Evolutionary conservation across 345 rosid species (phyloP).

Genomic region (Salix udensis): DNA sequence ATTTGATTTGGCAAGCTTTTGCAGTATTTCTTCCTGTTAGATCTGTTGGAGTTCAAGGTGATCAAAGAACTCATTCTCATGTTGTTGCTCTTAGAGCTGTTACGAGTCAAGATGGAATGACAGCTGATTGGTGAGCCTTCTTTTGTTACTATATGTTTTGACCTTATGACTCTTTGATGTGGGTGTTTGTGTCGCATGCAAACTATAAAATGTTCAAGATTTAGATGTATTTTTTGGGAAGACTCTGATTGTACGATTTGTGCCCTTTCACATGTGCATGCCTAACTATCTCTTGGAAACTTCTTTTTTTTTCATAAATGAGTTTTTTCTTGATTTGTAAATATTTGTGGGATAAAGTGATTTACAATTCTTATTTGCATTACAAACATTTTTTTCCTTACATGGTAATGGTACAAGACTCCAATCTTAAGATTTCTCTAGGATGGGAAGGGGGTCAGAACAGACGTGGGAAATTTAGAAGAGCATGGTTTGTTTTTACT

Average conservation of each 20-base stretch:
- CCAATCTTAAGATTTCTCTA: not conserved
- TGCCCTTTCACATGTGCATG: not conserved
- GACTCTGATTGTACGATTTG: not conserved
- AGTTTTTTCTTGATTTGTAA: not conserved
- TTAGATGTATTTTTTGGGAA: not conserved
- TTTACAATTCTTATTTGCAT: not conserved
- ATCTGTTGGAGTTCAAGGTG: constrained; percentile 98
- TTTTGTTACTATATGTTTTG: not conserved
- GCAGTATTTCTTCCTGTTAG: constrained; percentile 93
- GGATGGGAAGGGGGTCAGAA: not conserved
- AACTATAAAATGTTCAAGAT: not conserved
- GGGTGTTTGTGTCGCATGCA: not conserved
- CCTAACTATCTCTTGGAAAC: not conserved
- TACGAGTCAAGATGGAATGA: constrained; percentile 99
- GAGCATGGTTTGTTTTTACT: not conserved
- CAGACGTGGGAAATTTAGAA: not conserved
- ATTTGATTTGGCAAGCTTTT: constrained; percentile 97
- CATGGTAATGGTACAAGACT: not conserved
- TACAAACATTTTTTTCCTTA: not conserved
- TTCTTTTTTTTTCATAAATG: not conserved
- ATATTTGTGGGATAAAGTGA: not conserved
- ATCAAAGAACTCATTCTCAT: constrained; percentile 98
- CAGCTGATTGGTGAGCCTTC: constrained; percentile 82
- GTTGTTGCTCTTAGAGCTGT: constrained; percentile 99
- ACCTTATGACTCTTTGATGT: not conserved